Evolutionary conservation across 2,329 filamentous ascomycete genomes (phyloP).

Genomic region (Pleochaeta shiraiana): DNA sequence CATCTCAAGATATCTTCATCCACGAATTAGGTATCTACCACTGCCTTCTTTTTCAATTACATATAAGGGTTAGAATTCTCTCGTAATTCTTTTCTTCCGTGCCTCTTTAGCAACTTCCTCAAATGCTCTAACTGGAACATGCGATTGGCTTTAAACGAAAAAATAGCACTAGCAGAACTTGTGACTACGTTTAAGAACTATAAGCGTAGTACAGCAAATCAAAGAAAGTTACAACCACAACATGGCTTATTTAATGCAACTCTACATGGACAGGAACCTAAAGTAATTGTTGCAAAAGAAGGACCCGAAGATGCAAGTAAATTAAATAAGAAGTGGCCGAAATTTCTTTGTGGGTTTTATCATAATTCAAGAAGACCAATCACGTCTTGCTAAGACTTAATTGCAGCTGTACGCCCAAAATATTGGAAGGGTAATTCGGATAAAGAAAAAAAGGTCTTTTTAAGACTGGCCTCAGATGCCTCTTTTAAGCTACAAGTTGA

Average conservation of each 20-base stretch:
- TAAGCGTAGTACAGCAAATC: neutral
- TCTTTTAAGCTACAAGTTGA: neutral
- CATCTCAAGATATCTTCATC: neutral
- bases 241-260: neutral
- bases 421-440: neutral
- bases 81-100: neutral
- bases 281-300: neutral
- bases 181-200: neutral
- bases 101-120: neutral
- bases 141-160: neutral
- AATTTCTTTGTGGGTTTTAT: neutral
- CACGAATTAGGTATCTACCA: neutral
- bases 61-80: neutral
- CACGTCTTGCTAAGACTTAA: neutral
- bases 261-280: neutral
- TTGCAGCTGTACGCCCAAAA: neutral
- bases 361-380: neutral
- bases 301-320: neutral
- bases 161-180: neutral
- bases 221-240: neutral
- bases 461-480: neutral
- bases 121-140: neutral
- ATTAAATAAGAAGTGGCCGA: neutral
- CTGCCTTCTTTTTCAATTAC: neutral
- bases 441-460: neutral